Conservation (phyloP, 768 basidiomycete species). For the Xanthoconium stramineum region DNA sequence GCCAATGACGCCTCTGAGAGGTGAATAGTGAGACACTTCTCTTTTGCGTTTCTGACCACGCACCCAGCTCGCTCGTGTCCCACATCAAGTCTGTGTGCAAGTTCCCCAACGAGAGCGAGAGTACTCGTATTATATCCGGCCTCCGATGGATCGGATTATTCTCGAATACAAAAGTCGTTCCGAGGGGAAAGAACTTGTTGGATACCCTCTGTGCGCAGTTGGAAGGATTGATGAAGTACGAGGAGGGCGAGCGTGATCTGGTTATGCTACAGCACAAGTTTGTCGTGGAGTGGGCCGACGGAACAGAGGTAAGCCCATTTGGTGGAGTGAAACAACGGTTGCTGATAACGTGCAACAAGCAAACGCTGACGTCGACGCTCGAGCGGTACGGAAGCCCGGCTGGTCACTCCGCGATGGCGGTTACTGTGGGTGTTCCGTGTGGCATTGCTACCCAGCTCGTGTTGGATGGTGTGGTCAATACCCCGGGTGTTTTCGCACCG, state of each 20-base stretch:
- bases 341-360: conserved; percentile 36
- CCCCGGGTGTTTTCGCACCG: conserved; percentile 80
- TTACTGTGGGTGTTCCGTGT: conserved; percentile 88
- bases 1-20: conserved; percentile 67
- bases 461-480: conserved; percentile 77
- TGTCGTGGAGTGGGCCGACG: conserved; percentile 84
- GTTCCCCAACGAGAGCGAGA: conserved; percentile 72
- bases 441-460: conserved; percentile 92
- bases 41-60: conserved; percentile 1
- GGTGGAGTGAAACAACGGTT: background rate
- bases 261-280: conserved; percentile 99
- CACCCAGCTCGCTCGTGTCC: conserved; percentile 61
- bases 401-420: conserved; percentile 89
- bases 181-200: conserved; percentile 74
- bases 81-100: conserved; percentile 66
- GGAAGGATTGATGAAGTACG: conserved; percentile 91
- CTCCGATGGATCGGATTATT: conserved; percentile 93
- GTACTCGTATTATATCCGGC: conserved; percentile 80
- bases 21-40: conserved; percentile 34
- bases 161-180: conserved; percentile 59
- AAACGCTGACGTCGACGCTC: conserved; percentile 87
- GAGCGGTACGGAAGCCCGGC: conserved; percentile 80
- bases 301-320: conserved; percentile 49
- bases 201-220: conserved; percentile 91
- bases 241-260: conserved; percentile 86